Conservation (phyloP, 1,139 yeast genomes). For the Eremothecium cymbalariae region DNA sequence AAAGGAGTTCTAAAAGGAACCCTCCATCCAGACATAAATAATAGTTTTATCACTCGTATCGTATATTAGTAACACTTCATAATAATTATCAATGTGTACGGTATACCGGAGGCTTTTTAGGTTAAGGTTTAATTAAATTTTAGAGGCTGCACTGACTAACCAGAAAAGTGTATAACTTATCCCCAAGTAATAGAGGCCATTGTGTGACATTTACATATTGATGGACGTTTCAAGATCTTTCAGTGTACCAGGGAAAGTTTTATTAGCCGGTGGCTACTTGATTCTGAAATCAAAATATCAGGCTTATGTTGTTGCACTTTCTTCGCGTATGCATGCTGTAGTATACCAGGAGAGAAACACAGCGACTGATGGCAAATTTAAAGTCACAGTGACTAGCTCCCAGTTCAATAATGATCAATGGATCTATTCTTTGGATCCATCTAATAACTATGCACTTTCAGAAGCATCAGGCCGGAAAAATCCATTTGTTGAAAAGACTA, state of each 20-base stretch:
- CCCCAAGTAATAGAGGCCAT: no score
- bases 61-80: no score
- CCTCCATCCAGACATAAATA: no score
- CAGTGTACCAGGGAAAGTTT: constrained; percentile 94
- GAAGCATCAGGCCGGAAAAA: constrained; percentile 39
- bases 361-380: constrained; percentile 16
- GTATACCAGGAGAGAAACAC: constrained; percentile 29
- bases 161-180: no score
- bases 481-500: constrained; percentile 69
- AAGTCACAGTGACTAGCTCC: constrained; percentile 55
- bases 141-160: no score
- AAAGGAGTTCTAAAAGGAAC: no score
- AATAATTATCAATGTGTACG: no score
- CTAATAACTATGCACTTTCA: constrained; percentile 14
- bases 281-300: constrained; percentile 71
- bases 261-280: constrained; percentile 88
- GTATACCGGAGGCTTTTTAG: no score
- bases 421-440: constrained; percentile 40
- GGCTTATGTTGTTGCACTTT: constrained; percentile 79
- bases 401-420: constrained; percentile 71
- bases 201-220: no score
- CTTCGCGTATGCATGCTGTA: constrained; percentile 83
- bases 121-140: no score
- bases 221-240: constrained; percentile 33
- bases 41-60: no score